These are phyloP conservation scores for Yarrowia sp. DNA, from an alignment of 805 yeast species.

Conservation along the genomic window DNA sequence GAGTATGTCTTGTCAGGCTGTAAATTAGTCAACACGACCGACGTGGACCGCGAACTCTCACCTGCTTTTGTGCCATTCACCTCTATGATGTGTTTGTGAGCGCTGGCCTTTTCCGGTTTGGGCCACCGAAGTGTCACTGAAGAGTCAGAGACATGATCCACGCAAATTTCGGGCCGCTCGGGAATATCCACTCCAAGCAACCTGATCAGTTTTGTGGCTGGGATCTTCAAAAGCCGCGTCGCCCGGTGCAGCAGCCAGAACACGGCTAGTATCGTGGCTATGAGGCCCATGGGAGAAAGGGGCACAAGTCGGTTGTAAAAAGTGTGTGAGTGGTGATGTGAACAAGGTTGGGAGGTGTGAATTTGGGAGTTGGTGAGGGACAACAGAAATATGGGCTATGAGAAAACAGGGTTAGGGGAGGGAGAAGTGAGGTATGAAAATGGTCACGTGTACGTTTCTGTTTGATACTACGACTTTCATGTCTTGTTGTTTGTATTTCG, in stretches of 20 bases:
- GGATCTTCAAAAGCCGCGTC: conserved; percentile 38
- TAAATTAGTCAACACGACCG: conserved; percentile 38
- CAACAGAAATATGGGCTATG: no score
- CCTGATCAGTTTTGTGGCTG: conserved; percentile 39
- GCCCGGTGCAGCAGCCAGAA: conserved; percentile 41
- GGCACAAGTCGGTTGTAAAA: no score
- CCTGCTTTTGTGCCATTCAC: conserved; percentile 40
- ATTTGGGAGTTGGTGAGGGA: background rate
- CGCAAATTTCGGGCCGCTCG: conserved; percentile 37
- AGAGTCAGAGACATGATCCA: conserved; percentile 37
- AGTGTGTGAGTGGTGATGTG: background rate
- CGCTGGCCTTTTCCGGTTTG: conserved; percentile 36
- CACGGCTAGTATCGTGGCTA: conserved; percentile 37
- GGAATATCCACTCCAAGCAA: conserved; percentile 42
- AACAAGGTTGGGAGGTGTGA: background rate
- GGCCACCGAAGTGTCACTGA: conserved; percentile 40
- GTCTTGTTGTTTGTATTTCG: no score
- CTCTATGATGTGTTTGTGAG: conserved; percentile 38
- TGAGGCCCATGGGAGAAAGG: conserved; percentile 27
- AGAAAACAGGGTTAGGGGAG: no score
- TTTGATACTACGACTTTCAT: no score
- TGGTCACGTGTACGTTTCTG: no score
- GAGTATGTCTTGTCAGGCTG: conserved; percentile 39
- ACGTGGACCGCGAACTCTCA: conserved; percentile 38
- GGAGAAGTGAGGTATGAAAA: no score